phyloP scores from a whole-genome alignment of 768 basidiomycete genomes.

The Lactarius sanguifluus region DNA sequence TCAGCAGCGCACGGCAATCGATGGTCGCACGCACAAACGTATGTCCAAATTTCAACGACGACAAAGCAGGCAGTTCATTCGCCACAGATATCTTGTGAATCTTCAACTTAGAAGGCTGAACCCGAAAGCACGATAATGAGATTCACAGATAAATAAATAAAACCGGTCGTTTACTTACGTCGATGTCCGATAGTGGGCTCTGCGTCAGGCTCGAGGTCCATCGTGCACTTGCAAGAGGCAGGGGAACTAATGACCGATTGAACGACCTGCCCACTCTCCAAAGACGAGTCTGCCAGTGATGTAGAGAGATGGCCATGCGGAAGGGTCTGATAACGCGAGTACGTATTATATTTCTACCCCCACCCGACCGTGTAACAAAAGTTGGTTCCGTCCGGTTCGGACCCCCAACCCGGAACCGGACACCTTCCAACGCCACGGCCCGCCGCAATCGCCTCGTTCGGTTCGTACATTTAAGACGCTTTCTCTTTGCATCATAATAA shows the following conservation, averaged over 20 bases:
- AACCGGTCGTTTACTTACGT: constrained; percentile 7
- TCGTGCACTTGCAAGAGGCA: constrained; percentile 10
- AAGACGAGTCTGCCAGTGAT: constrained; percentile 6
- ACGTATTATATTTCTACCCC: neutral
- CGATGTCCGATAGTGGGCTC: constrained; percentile 17
- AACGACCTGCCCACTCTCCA: constrained; percentile 3
- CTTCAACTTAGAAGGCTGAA: constrained; percentile 20
- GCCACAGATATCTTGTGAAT: constrained; percentile 14
- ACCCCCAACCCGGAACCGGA: neutral
- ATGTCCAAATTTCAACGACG: constrained; percentile 27
- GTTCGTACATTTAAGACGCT: neutral
- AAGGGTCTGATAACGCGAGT: neutral
- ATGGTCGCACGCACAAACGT: constrained; percentile 19
- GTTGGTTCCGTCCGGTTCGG: neutral
- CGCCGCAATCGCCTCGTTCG: neutral
- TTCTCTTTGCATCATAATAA: neutral
- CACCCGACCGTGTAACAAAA: neutral
- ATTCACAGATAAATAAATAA: neutral
- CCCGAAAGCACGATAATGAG: constrained; percentile 5
- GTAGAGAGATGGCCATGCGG: constrained; percentile 21
- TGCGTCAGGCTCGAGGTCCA: constrained; percentile 20
- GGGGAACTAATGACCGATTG: neutral
- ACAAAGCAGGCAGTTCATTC: constrained; percentile 24
- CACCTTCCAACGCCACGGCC: neutral
- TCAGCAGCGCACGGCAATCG: neutral